phyloP scores from a whole-genome alignment of 139 green algal species.

The Chlorella sorokiniana region DNA sequence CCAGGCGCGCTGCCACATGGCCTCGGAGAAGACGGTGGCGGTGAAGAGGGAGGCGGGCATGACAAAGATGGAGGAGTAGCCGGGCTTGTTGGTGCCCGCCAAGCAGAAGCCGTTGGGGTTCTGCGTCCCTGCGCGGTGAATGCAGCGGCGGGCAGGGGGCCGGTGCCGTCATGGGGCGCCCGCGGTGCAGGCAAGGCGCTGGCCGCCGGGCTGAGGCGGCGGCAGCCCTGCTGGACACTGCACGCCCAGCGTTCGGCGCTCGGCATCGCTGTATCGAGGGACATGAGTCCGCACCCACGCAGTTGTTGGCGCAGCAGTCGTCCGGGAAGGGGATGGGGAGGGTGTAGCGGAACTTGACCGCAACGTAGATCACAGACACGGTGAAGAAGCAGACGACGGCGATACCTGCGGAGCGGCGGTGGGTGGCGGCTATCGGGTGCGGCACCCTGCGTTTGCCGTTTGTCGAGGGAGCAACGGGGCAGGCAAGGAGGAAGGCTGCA shows the following conservation, averaged over 20 bases:
- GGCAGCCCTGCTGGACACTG: background rate
- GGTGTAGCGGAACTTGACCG: slow-evolving; percentile 59
- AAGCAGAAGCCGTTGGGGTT: slow-evolving; percentile 24
- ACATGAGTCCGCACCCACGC: background rate
- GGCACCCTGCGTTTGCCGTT: too few species aligned
- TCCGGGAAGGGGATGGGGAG: slow-evolving; percentile 61
- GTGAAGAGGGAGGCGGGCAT: slow-evolving; percentile 75
- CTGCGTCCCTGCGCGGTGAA: background rate
- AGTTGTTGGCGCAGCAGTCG: slow-evolving; percentile 30
- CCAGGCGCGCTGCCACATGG: slow-evolving; percentile 78
- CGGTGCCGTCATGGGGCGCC: background rate
- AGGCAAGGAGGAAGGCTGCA: background rate
- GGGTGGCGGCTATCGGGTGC: background rate
- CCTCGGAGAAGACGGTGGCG: slow-evolving; percentile 80
- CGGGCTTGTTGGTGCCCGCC: slow-evolving; percentile 36
- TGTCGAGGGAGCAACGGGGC: background rate
- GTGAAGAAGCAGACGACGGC: slow-evolving; percentile 49
- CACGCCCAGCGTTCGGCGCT: background rate
- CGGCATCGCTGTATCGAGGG: too few species aligned
- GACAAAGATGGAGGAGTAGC: slow-evolving; percentile 70
- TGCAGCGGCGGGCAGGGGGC: background rate
- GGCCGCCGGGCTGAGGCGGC: too few species aligned
- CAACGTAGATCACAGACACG: slow-evolving; percentile 71
- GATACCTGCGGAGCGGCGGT: background rate
- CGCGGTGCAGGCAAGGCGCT: too few species aligned